Conservation (phyloP, 2,329 filamentous ascomycete genomes). For the Xylariomycetidae sp. region DNA sequence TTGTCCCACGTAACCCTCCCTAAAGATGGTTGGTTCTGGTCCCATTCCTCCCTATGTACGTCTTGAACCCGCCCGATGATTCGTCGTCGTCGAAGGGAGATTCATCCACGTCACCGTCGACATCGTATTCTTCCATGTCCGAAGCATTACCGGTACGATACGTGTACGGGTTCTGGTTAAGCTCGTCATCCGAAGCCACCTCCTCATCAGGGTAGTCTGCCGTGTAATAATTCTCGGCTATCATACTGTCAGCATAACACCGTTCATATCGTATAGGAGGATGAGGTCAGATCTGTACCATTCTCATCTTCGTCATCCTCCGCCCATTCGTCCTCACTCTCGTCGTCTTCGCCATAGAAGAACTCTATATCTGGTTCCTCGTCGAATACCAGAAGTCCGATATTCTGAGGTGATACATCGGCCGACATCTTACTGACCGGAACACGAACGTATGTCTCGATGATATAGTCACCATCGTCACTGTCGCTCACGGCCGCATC, state of each 20-base stretch:
- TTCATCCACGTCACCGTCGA: constrained; percentile 32
- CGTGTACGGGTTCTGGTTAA: constrained; percentile 49
- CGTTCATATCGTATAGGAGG: too few relatives aligned
- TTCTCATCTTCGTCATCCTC: constrained; percentile 64
- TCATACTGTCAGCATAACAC: not conserved
- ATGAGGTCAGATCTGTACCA: constrained; percentile 39
- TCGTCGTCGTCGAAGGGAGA: constrained; percentile 25
- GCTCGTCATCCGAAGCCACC: constrained; percentile 66
- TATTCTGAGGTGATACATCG: constrained; percentile 42
- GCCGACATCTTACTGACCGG: constrained; percentile 46
- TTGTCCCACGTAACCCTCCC: constrained; percentile 3
- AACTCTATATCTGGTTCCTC: constrained; percentile 54
- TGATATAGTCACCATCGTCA: constrained; percentile 56
- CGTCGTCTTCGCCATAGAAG: constrained; percentile 58
- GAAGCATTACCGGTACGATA: constrained; percentile 51
- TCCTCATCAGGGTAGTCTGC: constrained; percentile 81
- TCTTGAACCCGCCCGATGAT: constrained; percentile 19
- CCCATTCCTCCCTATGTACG: constrained; percentile 34
- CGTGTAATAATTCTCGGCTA: constrained; percentile 73
- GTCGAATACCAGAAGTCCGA: constrained; percentile 54
- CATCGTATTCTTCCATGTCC: constrained; percentile 50
- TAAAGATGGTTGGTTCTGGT: constrained; percentile 24
- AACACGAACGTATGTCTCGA: constrained; percentile 61
- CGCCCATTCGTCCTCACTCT: constrained; percentile 53
- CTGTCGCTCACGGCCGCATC: constrained; percentile 34